These are phyloP conservation scores for Neurospora tetrasperma DNA, from an alignment of 495 filamentous ascomycete genomes.

Conservation along the genomic window DNA sequence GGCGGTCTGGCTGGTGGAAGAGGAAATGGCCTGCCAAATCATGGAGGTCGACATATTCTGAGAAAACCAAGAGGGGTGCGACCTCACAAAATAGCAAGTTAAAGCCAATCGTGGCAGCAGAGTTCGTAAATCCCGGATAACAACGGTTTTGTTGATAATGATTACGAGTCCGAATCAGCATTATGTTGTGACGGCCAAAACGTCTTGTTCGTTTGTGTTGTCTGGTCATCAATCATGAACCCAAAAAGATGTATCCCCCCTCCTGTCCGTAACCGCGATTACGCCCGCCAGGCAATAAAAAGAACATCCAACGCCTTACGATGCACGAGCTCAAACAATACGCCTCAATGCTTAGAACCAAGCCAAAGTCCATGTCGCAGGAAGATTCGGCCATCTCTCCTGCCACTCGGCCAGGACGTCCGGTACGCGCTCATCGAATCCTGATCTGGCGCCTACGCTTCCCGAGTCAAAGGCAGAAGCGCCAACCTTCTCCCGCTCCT, in stretches of 20 bases:
- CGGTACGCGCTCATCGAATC: constrained; percentile 89
- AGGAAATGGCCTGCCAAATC: background rate
- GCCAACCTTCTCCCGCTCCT: constrained; percentile 61
- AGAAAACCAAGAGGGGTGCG: background rate
- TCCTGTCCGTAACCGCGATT: background rate
- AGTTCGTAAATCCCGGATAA: background rate
- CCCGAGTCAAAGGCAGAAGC: constrained; percentile 58
- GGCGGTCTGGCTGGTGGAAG: background rate
- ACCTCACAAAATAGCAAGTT: background rate
- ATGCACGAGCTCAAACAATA: constrained; percentile 1
- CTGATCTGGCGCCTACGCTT: constrained; percentile 50
- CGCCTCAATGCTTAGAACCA: constrained; percentile 59
- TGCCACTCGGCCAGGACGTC: constrained; percentile 95
- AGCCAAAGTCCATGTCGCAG: constrained; percentile 85
- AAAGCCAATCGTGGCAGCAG: background rate
- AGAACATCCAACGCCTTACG: background rate
- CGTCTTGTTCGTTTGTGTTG: background rate
- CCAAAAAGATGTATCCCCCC: background rate
- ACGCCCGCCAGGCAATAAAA: background rate
- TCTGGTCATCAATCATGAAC: background rate
- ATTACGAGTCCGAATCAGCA: background rate
- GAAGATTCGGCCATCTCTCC: constrained; percentile 82
- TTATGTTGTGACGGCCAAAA: background rate
- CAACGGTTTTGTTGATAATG: background rate
- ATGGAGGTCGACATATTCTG: background rate